Conservation (phyloP, 768 basidiomycete genomes). For the Phlegmacium glaucopus region DNA sequence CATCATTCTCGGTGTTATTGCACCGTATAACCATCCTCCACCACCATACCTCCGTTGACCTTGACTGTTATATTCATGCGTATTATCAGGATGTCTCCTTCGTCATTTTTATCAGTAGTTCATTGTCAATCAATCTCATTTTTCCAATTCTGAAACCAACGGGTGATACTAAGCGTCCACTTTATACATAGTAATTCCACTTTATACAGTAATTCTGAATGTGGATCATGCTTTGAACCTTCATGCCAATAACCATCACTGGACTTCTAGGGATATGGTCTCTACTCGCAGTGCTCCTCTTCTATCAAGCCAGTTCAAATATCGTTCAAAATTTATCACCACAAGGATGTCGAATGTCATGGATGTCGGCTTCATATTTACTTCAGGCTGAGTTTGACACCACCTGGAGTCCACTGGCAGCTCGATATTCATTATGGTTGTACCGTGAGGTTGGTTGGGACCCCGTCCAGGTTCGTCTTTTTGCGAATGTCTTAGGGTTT, state of each 20-base stretch:
- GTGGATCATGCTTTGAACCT: background rate
- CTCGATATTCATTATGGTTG: conserved; percentile 80
- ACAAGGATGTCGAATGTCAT: conserved; percentile 95
- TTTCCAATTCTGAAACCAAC: no score
- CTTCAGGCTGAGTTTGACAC: conserved; percentile 64
- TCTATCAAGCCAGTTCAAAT: conserved; percentile 42
- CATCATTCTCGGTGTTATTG: conserved; percentile 5
- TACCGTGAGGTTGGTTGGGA: conserved; percentile 93
- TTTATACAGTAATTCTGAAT: no score
- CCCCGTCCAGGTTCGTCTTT: conserved; percentile 44
- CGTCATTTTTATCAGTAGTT: conserved; percentile 9
- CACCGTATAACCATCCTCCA: conserved; percentile 3
- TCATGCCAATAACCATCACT: conserved; percentile 24
- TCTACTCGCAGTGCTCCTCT: conserved; percentile 29
- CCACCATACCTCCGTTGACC: background rate
- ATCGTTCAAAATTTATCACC: conserved; percentile 60
- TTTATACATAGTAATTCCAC: no score
- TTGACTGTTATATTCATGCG: conserved; percentile 11
- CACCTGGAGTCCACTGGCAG: conserved; percentile 68
- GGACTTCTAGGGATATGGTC: conserved; percentile 35
- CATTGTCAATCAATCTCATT: conserved; percentile 10
- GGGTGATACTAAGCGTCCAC: background rate
- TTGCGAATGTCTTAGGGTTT: background rate
- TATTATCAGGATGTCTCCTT: conserved; percentile 11
- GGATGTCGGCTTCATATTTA: conserved; percentile 91